Conservation (phyloP, 1,284 basidiomycete genomes). For the Melampsora larici-populina region DNA sequence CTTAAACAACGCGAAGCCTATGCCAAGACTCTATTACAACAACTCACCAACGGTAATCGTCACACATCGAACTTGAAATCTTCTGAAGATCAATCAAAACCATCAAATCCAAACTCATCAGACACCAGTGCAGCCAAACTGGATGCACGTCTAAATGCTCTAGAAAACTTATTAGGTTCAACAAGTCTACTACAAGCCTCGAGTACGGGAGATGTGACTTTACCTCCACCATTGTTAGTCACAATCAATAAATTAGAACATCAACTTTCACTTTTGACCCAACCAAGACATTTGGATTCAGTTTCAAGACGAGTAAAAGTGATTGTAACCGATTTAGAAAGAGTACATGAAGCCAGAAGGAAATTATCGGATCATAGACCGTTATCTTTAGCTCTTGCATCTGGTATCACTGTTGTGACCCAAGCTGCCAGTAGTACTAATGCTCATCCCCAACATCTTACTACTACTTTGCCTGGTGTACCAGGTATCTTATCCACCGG, state of each 20-base stretch:
- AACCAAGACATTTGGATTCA: conserved; percentile 94
- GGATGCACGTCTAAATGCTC: conserved; percentile 24
- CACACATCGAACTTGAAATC: neutral
- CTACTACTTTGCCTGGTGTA: conserved; percentile 49
- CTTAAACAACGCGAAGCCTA: conserved; percentile 32
- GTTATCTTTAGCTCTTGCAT: conserved; percentile 52
- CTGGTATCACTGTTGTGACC: conserved; percentile 54
- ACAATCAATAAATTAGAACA: conserved; percentile 77
- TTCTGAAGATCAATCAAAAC: neutral
- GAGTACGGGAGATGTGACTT: conserved; percentile 46
- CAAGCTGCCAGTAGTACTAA: conserved; percentile 30
- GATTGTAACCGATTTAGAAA: conserved; percentile 85
- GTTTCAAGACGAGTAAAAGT: conserved; percentile 89
- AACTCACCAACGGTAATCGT: conserved; percentile 10
- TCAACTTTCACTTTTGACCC: conserved; percentile 80
- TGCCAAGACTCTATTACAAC: conserved; percentile 31
- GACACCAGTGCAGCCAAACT: conserved; percentile 19
- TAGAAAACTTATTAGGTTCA: conserved; percentile 39
- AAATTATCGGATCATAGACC: conserved; percentile 53
- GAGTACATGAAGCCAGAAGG: conserved; percentile 63
- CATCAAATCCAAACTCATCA: neutral
- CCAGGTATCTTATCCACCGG: conserved; percentile 37
- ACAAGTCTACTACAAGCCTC: conserved; percentile 29
- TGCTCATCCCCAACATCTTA: conserved; percentile 27
- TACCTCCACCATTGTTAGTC: conserved; percentile 75